Percentiles rank a stretch among this genome's conserved stretches.
phyloP scores from a whole-genome alignment of 2,329 filamentous ascomycete species.

The Talaromyces sp. region DNA sequence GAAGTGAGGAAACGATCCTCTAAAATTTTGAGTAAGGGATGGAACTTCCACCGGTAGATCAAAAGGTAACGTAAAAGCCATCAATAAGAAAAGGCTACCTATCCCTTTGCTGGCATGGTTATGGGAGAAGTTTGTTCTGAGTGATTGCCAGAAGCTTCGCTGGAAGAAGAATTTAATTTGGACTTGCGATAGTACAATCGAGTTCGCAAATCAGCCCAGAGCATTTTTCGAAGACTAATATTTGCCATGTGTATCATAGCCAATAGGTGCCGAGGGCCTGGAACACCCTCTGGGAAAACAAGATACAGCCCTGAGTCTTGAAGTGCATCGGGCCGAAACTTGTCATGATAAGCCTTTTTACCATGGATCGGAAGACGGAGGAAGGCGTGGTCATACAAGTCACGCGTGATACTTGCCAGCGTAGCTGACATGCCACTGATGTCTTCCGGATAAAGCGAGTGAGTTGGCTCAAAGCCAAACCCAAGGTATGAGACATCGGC shows the following conservation, averaged over 20 bases:
- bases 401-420: constrained; percentile 32
- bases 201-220: constrained; percentile 19
- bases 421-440: constrained; percentile 35
- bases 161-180: background rate
- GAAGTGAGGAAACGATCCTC: no score
- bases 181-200: constrained; percentile 6
- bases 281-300: constrained; percentile 39
- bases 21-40: no score
- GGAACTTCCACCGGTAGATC: no score
- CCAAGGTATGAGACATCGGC: constrained; percentile 39
- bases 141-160: background rate
- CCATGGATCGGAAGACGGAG: constrained; percentile 38
- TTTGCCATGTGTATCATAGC: constrained; percentile 45
- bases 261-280: constrained; percentile 33
- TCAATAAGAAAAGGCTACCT: no score
- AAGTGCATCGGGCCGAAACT: constrained; percentile 38
- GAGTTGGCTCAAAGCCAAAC: constrained; percentile 44
- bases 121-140: background rate
- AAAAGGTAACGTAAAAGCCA: no score
- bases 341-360: constrained; percentile 46
- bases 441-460: constrained; percentile 28
- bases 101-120: background rate
- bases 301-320: constrained; percentile 39
- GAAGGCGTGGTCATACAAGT: constrained; percentile 36
- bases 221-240: constrained; percentile 36